phyloP scores from a whole-genome alignment of 768 basidiomycete genomes.

The Auriscalpium orientale region DNA sequence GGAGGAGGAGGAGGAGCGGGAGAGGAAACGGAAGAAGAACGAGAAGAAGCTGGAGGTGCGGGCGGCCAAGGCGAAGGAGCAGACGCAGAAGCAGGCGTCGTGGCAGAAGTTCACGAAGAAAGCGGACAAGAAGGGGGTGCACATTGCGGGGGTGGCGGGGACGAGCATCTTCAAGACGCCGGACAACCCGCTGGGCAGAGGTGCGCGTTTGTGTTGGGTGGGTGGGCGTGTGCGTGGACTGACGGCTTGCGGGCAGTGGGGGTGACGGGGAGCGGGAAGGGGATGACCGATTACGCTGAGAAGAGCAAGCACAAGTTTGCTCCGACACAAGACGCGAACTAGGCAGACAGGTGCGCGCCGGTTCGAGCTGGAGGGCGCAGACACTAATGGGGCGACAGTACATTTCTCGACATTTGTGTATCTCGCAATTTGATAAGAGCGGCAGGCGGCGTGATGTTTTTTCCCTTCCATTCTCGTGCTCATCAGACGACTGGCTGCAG shows the following conservation, averaged over 20 bases:
- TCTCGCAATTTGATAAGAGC: too few species aligned
- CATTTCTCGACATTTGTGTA: too few species aligned
- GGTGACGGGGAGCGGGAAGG: constrained; percentile 8
- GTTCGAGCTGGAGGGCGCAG: background rate
- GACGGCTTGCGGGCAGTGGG: constrained; percentile 6
- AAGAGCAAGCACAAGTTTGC: constrained; percentile 17
- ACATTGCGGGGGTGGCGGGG: constrained; percentile 82
- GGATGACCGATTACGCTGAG: constrained; percentile 14
- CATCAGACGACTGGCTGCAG: background rate
- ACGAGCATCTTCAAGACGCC: constrained; percentile 94
- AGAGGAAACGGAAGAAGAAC: constrained; percentile 89
- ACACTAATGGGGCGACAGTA: background rate
- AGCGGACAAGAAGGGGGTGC: constrained; percentile 85
- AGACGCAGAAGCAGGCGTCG: constrained; percentile 70
- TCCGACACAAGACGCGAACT: constrained; percentile 1
- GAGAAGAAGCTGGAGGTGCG: constrained; percentile 85
- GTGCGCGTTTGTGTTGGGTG: constrained; percentile 32
- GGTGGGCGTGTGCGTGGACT: background rate
- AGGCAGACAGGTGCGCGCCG: background rate
- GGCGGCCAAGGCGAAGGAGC: constrained; percentile 85
- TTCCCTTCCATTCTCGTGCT: background rate
- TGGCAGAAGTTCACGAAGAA: constrained; percentile 98
- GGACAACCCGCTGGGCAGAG: constrained; percentile 82
- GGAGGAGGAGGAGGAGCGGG: constrained; percentile 81
- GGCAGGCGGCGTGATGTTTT: background rate